These are phyloP conservation scores for Aspergillus persii DNA, from an alignment of 2,329 filamentous ascomycete species.

Conservation along the genomic window DNA sequence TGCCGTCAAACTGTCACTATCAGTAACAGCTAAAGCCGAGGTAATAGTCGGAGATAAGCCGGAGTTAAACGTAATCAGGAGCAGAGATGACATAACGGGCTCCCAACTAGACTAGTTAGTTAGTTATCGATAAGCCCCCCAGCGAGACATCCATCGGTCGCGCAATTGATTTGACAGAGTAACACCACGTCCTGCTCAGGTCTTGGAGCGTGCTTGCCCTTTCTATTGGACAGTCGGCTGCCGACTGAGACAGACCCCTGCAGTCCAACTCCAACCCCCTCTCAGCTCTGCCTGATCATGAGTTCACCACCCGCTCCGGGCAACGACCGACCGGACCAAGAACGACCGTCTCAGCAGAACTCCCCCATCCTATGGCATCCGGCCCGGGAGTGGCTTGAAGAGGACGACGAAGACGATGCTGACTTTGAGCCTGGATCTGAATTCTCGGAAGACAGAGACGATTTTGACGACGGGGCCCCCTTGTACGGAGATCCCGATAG, in stretches of 20 bases:
- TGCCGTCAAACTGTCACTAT: no score
- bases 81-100: slow-evolving; percentile 12
- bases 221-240: slow-evolving; percentile 4
- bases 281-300: slow-evolving; percentile 24
- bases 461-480: slow-evolving; percentile 5
- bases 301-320: slow-evolving; percentile 27
- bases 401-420: slow-evolving; percentile 45
- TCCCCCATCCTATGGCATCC: slow-evolving; percentile 34
- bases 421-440: slow-evolving; percentile 49
- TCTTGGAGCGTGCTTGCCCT: neutral
- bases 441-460: slow-evolving; percentile 32
- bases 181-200: neutral
- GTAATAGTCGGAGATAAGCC: neutral
- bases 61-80: neutral
- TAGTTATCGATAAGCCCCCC: slow-evolving; percentile 20
- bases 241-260: slow-evolving; percentile 9
- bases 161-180: neutral
- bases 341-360: slow-evolving; percentile 17
- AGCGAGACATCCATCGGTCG: slow-evolving; percentile 4
- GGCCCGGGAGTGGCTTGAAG: slow-evolving; percentile 38
- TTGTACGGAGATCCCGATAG: neutral
- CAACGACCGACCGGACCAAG: slow-evolving; percentile 17
- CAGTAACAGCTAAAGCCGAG: no score
- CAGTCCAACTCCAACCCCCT: slow-evolving; percentile 8
- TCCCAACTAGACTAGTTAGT: neutral